Conservation (phyloP, 176 grass and related monocot species). For the Zea luxurians region DNA sequence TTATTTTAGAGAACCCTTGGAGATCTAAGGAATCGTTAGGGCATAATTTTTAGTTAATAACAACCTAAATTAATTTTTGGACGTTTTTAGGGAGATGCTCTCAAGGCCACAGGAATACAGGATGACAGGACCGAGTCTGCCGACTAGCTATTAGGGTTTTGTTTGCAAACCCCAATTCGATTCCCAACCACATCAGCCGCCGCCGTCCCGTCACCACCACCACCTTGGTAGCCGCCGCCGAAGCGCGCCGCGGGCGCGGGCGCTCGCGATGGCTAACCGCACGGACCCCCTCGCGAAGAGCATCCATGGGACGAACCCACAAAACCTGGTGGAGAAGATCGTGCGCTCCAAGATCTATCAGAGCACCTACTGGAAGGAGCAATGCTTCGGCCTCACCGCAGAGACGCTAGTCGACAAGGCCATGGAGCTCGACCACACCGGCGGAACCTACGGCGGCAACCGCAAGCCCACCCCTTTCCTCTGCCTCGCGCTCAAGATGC, state of each 20-base stretch:
- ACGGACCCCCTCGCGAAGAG: constrained; percentile 78
- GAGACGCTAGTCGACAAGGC: constrained; percentile 99
- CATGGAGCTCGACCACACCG: constrained; percentile 94
- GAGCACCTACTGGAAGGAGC: constrained; percentile 92
- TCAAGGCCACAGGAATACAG: too few species aligned
- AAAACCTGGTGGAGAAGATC: constrained; percentile 98
- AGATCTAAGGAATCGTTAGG: too few species aligned
- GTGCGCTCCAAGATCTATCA: constrained; percentile 96
- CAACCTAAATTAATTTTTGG: too few species aligned
- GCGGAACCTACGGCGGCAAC: constrained; percentile 76
- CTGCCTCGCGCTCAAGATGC: constrained; percentile 97
- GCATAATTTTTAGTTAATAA: too few species aligned
- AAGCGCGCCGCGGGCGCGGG: neutral
- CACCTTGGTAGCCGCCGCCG: neutral
- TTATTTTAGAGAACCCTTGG: too few species aligned
- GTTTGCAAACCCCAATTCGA: neutral
- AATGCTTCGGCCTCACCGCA: constrained; percentile 92
- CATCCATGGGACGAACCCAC: constrained; percentile 94
- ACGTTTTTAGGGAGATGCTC: too few species aligned
- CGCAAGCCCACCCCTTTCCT: constrained; percentile 81
- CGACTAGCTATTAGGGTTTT: neutral
- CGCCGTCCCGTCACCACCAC: neutral
- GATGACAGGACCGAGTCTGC: too few species aligned
- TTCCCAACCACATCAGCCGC: neutral
- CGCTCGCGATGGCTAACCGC: constrained; percentile 70